Evolutionary conservation across 2,329 filamentous ascomycete species (phyloP), one percentile per base, ranked within the genome.

Genomic region (Apiospora aurea): DNA sequence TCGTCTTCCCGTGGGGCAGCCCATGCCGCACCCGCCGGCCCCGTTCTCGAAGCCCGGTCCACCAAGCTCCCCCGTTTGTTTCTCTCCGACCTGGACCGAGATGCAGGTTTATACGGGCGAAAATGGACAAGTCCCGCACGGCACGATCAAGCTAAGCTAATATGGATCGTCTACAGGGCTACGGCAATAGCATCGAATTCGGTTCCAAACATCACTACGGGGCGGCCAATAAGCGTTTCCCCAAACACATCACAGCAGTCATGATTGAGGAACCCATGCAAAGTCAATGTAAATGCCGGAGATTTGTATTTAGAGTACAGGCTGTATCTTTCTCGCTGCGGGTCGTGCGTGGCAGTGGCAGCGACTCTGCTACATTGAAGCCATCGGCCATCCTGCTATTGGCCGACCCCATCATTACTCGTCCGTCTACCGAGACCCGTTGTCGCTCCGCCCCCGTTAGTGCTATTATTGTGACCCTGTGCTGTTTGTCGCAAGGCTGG

Each of bases 261-360:
- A 26, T 57, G 6, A 14, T 34, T 16, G 51, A 57, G 3, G 29
- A 18, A 1, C 57, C 18, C 57, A 64, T 38, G 2, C 6, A 13
- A 43, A 24, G 57, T 64, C 34, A n/a, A 64, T 57, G 51, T 26
- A 57, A 57, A 41, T 64, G 57, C 57, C 57, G 57, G 18, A 38
- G 24, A n/a, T 64, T 64, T 41, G 57, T 64, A 64, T 64, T 64
- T 64, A 64, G 29, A 64, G 57, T 64, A 64, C 34, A 64, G 18
- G 57, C 57, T 18, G 16, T n/a, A 13, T 41, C 34, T 18, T 64
- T n/a, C 29, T 41, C 8, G 10, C 10, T 61, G 8, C 26, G 7
- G 34, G n/a, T n/a, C n/a, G n/a, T 18, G 57, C 3, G 34, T 38
- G 18, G 3, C 24, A 53, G 11, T n/a, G 41, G 34, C 29, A 41